A percentile compares a stretch with the other conserved stretches of the same genome.
Conservation (phyloP, 345 rosid species). For the Populus alba region DNA sequence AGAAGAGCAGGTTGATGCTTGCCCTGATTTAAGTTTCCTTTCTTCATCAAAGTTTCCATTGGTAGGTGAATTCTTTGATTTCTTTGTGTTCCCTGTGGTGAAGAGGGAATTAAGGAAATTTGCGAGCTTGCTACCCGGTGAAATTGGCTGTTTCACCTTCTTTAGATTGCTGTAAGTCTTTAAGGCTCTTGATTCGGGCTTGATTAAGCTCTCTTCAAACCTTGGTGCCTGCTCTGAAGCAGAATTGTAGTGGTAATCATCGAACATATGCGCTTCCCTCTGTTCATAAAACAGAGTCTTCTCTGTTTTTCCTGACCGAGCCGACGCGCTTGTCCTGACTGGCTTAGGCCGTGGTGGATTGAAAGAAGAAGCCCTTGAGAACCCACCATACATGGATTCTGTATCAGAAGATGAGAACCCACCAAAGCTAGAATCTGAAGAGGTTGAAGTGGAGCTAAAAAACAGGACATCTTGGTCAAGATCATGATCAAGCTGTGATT, state of each 20-base stretch:
- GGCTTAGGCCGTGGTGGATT: slow-evolving; percentile 44
- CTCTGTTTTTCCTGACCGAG: slow-evolving; percentile 35
- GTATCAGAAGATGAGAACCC: slow-evolving; percentile 84
- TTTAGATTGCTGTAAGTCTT: slow-evolving; percentile 57
- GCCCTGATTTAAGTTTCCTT: slow-evolving; percentile 41
- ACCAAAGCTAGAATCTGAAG: slow-evolving; percentile 72
- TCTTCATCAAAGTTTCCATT: slow-evolving; percentile 28
- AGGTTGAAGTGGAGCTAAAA: slow-evolving; percentile 66
- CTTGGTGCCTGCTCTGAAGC: slow-evolving; percentile 30
- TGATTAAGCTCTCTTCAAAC: slow-evolving; percentile 39
- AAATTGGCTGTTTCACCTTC: slow-evolving; percentile 81
- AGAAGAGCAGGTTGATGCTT: slow-evolving; percentile 63
- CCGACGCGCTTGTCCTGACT: slow-evolving; percentile 33
- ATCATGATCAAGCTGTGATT: slow-evolving; percentile 26
- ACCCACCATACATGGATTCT: slow-evolving; percentile 47
- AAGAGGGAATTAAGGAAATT: slow-evolving; percentile 75
- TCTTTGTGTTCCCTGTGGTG: slow-evolving; percentile 41
- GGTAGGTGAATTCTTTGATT: slow-evolving; percentile 39
- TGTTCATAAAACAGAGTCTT: slow-evolving; percentile 46
- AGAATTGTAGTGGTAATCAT: slow-evolving; percentile 31
- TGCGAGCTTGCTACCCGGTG: slow-evolving; percentile 67
- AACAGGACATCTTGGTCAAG: slow-evolving; percentile 42
- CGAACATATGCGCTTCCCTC: slow-evolving; percentile 33
- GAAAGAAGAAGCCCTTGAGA: slow-evolving; percentile 37
- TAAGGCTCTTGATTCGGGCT: slow-evolving; percentile 53